These are phyloP conservation scores for Cryptococcus floricola DNA, from an alignment of 1,284 basidiomycete species.

Conservation along the genomic window DNA sequence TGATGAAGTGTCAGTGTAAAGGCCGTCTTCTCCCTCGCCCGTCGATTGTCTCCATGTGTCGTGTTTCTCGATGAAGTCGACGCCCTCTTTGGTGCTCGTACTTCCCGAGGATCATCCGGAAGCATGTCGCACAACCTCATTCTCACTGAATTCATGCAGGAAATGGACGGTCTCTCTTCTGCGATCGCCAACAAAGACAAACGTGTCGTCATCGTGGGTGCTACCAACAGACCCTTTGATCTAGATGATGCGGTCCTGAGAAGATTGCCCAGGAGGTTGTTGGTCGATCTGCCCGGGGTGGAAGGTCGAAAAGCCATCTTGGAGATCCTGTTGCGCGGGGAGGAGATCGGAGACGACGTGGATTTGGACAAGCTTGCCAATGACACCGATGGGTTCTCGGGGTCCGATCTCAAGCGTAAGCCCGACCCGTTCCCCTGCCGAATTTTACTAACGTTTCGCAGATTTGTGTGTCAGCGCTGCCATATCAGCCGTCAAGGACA, in stretches of 20 bases:
- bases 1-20: constrained; percentile 54
- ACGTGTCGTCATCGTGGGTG: constrained; percentile 87
- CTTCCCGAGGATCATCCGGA: constrained; percentile 72
- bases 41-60: constrained; percentile 83
- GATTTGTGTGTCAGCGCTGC: constrained; percentile 87
- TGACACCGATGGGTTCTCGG: constrained; percentile 80
- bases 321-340: constrained; percentile 73
- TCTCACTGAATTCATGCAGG: constrained; percentile 86
- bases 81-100: constrained; percentile 83
- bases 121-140: constrained; percentile 65
- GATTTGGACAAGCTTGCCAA: constrained; percentile 63
- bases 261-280: constrained; percentile 71
- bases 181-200: constrained; percentile 65
- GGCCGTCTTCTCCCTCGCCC: constrained; percentile 83
- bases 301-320: constrained; percentile 80
- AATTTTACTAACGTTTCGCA: constrained; percentile 36
- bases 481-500: constrained; percentile 80
- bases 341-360: constrained; percentile 65
- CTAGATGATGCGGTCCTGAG: constrained; percentile 60
- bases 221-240: constrained; percentile 69
- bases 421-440: constrained; percentile 10
- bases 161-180: constrained; percentile 84
- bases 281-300: constrained; percentile 79
- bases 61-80: constrained; percentile 97
- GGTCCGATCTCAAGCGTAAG: constrained; percentile 89